A percentile compares a stretch with the other conserved stretches of the same genome.
Conservation (phyloP, 208 protist genomes). For the Wallacemonas sp. region DNA sequence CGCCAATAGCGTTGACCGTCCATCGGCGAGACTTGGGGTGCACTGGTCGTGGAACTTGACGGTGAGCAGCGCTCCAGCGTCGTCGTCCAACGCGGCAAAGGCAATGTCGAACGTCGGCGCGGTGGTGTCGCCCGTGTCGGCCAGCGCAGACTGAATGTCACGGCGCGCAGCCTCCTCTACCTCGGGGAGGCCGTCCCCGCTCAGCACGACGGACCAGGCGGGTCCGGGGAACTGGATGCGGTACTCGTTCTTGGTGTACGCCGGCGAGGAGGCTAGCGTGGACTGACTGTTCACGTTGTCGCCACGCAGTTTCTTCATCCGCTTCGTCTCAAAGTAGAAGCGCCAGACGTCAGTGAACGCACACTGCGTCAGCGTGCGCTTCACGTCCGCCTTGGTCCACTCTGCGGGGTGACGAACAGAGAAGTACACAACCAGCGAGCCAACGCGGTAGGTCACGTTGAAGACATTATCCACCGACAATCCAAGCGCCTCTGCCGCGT, state of each 20-base stretch:
- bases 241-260: conserved; percentile 14
- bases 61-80: conserved; percentile 6
- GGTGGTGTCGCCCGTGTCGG: conserved; percentile 8
- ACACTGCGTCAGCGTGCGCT: conserved; percentile 20
- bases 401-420: conserved; percentile 34
- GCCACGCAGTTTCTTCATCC: conserved; percentile 16
- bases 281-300: conserved; percentile 13
- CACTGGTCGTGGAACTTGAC: conserved; percentile 13
- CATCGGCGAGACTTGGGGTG: conserved; percentile 17
- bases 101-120: background rate
- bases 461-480: conserved; percentile 35
- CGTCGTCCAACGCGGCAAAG: conserved; percentile 1
- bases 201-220: conserved; percentile 23
- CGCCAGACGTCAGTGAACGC: conserved; percentile 32
- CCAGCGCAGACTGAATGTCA: conserved; percentile 6
- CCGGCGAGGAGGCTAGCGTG: background rate
- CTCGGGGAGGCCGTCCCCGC: background rate
- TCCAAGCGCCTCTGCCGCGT: conserved; percentile 28
- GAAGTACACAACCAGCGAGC: conserved; percentile 38
- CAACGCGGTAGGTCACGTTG: conserved; percentile 22
- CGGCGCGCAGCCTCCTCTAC: conserved; percentile 7
- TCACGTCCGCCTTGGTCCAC: conserved; percentile 23
- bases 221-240: conserved; percentile 23
- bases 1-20: conserved; percentile 18
- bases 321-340: conserved; percentile 31